Evolutionary conservation across 805 yeast genomes (phyloP), one percentile per base, ranked within the genome.

Genomic region (Candida tallmaniae): DNA sequence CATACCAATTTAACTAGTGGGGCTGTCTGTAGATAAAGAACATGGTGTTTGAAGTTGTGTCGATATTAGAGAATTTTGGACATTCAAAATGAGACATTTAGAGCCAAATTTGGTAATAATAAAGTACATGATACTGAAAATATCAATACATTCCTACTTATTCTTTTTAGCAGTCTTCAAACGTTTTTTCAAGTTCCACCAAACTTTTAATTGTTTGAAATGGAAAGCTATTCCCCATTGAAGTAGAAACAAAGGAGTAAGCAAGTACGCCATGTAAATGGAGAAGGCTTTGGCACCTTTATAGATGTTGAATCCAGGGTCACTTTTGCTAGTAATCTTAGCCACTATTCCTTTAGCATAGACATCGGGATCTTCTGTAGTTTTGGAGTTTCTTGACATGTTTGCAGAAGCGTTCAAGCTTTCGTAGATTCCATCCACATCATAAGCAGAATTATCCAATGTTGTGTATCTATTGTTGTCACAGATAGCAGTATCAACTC

Each of bases 241-340:
- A 11, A 47, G 19, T 5, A 58, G 12, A 49, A 53, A 56, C 15
- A 56, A 35, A 3, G 65, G 65, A 9, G 46, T 35, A 35, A 37
- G 46, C 14, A 52, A 31, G 11, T 47, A 31, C 6, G 36, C 17
- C 12, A 47, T 44, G 18, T 50, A 50, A 19, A 52, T 34, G 3
- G 36, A 10, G 27, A 39, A 47, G 3, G 61, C 50, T 12, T 23
- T 15, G 3, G 47, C 48, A 9, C 65, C 65, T 27, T 44, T 41
- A 31, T 48, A 60, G 19, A 58, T 36, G 35, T 57, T 58, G 40
- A 60, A 57, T 5, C 60, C 58, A 5, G 51, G 45, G 32, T 41
- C 45, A 27, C 45, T 27, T 15, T 30, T 35, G 6, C 39, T 39
- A 19, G 45, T 39, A 27, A 57, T 41, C 22, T 46, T 42, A n/a